Evolutionary conservation across 148 eudicot genomes (phyloP).

Genomic region (Vaccinium macrocarpon): DNA sequence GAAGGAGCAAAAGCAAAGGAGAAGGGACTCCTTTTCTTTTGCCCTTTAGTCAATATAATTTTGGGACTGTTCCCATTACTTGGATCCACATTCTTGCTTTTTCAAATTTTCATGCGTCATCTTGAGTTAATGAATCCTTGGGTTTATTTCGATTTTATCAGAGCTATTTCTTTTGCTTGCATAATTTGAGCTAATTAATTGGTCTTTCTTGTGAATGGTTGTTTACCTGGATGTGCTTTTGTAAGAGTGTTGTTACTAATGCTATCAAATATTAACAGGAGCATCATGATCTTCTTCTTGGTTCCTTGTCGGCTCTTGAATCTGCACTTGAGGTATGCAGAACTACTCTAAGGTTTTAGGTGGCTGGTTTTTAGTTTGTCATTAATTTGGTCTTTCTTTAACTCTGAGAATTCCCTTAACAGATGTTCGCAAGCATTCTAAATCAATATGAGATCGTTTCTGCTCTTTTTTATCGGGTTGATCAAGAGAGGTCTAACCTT

Average conservation of each 20-base stretch:
- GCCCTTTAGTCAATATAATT: background rate
- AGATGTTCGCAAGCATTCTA: constrained; percentile 63
- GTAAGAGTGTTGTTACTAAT: constrained; percentile 6
- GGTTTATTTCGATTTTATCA: constrained; percentile 6
- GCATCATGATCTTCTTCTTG: constrained; percentile 86
- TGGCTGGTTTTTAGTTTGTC: constrained; percentile 17
- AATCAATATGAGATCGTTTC: constrained; percentile 80
- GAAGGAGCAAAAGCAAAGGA: background rate
- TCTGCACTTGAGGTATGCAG: constrained; percentile 73
- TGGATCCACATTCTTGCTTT: background rate
- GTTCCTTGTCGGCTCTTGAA: constrained; percentile 78
- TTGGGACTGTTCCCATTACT: background rate
- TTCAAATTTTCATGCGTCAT: constrained; percentile 1
- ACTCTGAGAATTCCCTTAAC: constrained; percentile 33
- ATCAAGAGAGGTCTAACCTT: constrained; percentile 88
- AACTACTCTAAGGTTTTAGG: constrained; percentile 12
- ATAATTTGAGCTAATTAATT: constrained; percentile 8
- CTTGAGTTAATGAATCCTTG: background rate
- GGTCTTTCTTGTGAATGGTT: background rate
- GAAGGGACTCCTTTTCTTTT: background rate
- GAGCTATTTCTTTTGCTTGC: background rate
- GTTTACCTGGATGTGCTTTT: background rate
- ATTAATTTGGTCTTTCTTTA: constrained; percentile 14
- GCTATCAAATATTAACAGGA: constrained; percentile 50
- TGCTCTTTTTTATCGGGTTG: constrained; percentile 60